Percentiles rank a stretch among this genome's conserved stretches.
phyloP scores from a whole-genome alignment of 345 rosid genomes.

The Excoecaria agallocha region DNA sequence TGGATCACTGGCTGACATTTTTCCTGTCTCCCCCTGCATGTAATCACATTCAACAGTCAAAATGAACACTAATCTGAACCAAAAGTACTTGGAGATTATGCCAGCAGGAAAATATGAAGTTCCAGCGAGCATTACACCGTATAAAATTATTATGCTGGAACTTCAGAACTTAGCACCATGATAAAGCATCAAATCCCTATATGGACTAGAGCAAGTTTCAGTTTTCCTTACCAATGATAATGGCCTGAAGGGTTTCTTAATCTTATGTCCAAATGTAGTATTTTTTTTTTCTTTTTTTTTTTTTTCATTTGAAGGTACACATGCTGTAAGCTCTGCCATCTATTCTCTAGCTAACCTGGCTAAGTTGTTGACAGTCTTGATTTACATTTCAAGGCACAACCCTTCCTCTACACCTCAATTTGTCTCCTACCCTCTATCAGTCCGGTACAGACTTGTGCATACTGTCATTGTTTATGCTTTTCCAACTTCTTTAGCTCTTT shows the following conservation, averaged over 20 bases:
- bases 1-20: slow-evolving; percentile 98
- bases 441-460: neutral
- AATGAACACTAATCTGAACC: neutral
- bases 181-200: neutral
- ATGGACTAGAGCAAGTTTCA: neutral
- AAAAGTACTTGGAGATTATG: neutral
- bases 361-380: too few species aligned
- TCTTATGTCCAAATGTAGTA: neutral
- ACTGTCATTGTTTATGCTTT: neutral
- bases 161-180: neutral
- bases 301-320: neutral
- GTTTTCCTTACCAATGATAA: neutral
- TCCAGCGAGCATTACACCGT: neutral
- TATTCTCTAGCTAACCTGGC: too few species aligned
- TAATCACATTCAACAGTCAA: slow-evolving; percentile 7
- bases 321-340: neutral
- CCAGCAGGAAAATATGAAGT: neutral
- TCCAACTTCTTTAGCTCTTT: neutral
- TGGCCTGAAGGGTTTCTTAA: neutral
- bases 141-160: neutral
- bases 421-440: neutral
- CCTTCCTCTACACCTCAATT: too few species aligned
- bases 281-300: neutral
- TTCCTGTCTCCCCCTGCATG: slow-evolving; percentile 85
- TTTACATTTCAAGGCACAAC: too few species aligned